Base-by-base conservation (phyloP, 148 eudicot genomes). In the Hydrangea macrophylla region DNA sequence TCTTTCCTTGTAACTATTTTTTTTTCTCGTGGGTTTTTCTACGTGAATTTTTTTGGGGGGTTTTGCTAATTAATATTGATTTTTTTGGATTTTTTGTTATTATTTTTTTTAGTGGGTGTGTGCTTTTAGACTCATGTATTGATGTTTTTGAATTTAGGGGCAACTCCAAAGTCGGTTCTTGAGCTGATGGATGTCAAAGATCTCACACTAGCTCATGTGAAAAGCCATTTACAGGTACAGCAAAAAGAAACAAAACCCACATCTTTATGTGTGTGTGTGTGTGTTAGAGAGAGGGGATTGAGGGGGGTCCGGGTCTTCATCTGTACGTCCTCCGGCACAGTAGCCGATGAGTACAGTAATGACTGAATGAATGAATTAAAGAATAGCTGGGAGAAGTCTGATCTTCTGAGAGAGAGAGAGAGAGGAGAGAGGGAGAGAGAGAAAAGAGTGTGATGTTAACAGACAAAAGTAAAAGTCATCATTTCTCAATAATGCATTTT, bases 141-240 rank as follows among this genome's bases (percentile, higher is more conserved):
- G 5, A 26, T 17, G 1, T 15, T n/a, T 72, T 31, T 72, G 55
- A 23, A 27, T 70, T 60, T 70, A 82, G 85, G 85, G 71, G 85
- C 88, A 6, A 84, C 88, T n/a, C 88, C 88, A 58, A 84, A 84
- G 69, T 84, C 88, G 58, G 88, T 84, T 13, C 76, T 84, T 48
- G 88, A 84, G 80, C 82, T 84, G 2, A 84, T 84, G 88, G 84
- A 84, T 75, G 86, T 83, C 55, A 83, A 83, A 71, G 86, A 83
- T 83, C 86, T 83, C 39, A 83, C 86, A 55, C 65, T 84, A 6
- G 88, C 88, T 37, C 88, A 84, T 68, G 88, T 84, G 79, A 84
- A 84, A 67, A 84, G 88, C 76, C 88, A 84, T 73, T 76, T 84
- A 60, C 88, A 84, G 88, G 88, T 81, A 73, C 45, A 23, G 9